These are phyloP conservation scores for Cladosporium sp. DNA, from an alignment of 2,329 filamentous ascomycete species.

Conservation along the genomic window DNA sequence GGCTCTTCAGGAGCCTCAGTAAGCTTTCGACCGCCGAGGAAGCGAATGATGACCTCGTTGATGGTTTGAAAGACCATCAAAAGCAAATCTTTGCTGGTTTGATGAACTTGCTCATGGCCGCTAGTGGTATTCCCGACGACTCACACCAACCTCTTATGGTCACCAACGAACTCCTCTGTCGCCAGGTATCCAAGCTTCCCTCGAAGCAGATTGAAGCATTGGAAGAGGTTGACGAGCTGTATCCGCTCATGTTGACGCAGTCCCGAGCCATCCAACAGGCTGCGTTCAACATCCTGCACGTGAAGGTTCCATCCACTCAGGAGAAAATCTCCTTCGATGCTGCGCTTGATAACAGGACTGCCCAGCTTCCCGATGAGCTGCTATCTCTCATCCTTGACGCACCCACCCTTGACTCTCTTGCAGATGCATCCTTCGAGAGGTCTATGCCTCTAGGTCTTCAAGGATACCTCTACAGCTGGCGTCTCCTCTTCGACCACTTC, in stretches of 20 bases:
- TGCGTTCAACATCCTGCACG: constrained; percentile 75
- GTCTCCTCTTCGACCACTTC: constrained; percentile 84
- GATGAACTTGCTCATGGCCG: constrained; percentile 57
- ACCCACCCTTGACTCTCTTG: constrained; percentile 65
- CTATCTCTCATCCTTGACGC: constrained; percentile 77
- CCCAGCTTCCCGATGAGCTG: constrained; percentile 76
- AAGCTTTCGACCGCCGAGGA: constrained; percentile 54
- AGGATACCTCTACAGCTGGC: constrained; percentile 84
- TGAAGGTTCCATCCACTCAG: constrained; percentile 71
- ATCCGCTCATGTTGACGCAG: constrained; percentile 69
- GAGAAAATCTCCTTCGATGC: constrained; percentile 78
- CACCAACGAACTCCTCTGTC: constrained; percentile 69
- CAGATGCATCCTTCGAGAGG: constrained; percentile 60
- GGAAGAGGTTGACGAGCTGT: constrained; percentile 62
- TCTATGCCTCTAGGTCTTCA: constrained; percentile 66
- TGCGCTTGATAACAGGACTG: constrained; percentile 66
- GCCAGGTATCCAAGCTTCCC: constrained; percentile 63
- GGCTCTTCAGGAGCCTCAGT: constrained; percentile 62
- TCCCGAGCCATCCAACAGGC: constrained; percentile 73
- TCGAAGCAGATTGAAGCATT: constrained; percentile 51
- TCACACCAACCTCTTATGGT: constrained; percentile 66
- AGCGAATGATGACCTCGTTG: constrained; percentile 79
- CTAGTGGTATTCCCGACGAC: constrained; percentile 45
- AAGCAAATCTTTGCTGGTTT: constrained; percentile 54
- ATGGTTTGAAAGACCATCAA: constrained; percentile 63